Base-by-base conservation (phyloP, 441 rosid genomes). In the Daphne laureola region DNA sequence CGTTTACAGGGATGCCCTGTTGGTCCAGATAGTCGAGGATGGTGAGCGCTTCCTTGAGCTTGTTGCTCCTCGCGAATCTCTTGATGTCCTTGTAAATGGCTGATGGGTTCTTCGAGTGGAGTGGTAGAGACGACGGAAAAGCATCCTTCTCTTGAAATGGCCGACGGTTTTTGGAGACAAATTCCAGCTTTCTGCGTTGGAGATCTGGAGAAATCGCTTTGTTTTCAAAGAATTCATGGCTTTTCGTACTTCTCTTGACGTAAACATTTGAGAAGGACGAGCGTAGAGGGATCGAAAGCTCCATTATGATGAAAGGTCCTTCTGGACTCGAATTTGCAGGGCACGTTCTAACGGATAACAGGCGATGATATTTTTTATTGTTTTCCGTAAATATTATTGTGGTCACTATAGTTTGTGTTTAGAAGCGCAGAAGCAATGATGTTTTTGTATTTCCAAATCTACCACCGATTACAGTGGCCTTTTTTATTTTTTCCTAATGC, bases 21-120 rank as follows among this genome's bases (percentile, higher is more conserved):
- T 78, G 92, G 3, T 87, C 92, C 57, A 83, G 59, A 69, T 87
- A 82, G 67, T 91, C 90, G 41, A 91, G 66, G 52, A 91, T 73
- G 46, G 67, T 49, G 21, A 87, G 84, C n/a, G 92, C 90, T 57
- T 83, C 83, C 27, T 75, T 75, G 72, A 87, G 90, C 70, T 79
- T 80, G 75, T 78, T 75, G 53, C 65, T 63, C 35, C 73, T 75
- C 14, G 89, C 84, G 38, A 91, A 73, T 25, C 59, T 68, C 54
- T 76, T 84, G 18, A 91, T 70, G 16, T 80, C 89, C 57, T 77
- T 69, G 86, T 75, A 80, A 58, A 91, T 73, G 31, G 71, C 84
- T 41, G 51, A 53, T 5, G 93, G 95, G 53, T 85, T 80, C 49
- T 77, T 72, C 15, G 65, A 53, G 67, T 82, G 87, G 59, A 91